Evolutionary conservation across 2,329 filamentous ascomycete genomes (phyloP).

Genomic region (Colletotrichum sp.): DNA sequence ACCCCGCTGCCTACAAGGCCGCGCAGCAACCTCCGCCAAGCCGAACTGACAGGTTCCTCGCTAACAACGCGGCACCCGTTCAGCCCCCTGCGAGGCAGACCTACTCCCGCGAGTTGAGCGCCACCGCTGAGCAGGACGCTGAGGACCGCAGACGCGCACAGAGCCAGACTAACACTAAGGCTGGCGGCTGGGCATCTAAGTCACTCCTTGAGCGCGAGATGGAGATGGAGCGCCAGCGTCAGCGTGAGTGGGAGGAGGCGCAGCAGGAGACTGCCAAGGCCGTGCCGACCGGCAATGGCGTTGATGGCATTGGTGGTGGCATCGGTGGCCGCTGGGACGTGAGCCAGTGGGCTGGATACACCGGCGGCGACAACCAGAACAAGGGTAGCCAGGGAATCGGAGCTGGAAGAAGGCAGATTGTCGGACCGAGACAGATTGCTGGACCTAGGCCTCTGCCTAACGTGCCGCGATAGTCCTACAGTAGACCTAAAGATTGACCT

Average conservation of each 20-base stretch:
- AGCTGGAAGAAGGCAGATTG: constrained; percentile 75
- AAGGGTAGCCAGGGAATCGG: constrained; percentile 69
- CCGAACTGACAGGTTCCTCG: constrained; percentile 64
- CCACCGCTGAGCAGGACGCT: constrained; percentile 64
- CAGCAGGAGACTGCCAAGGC: constrained; percentile 69
- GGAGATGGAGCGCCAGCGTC: constrained; percentile 78
- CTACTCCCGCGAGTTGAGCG: constrained; percentile 60
- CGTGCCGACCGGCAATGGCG: constrained; percentile 53
- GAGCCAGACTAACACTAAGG: constrained; percentile 65
- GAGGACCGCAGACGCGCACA: constrained; percentile 66
- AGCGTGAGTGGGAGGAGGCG: constrained; percentile 80
- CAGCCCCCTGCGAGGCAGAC: constrained; percentile 45
- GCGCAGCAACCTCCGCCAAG: constrained; percentile 30
- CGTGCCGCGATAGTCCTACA: background rate
- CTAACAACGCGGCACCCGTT: constrained; percentile 56
- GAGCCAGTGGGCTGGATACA: constrained; percentile 76
- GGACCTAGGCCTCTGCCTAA: constrained; percentile 71
- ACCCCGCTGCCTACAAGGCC: constrained; percentile 42
- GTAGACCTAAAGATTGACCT: background rate
- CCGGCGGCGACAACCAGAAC: constrained; percentile 78
- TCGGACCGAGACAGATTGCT: constrained; percentile 81
- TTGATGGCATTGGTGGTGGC: constrained; percentile 71
- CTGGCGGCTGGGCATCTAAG: constrained; percentile 68
- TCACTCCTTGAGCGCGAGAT: constrained; percentile 80
- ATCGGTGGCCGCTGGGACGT: constrained; percentile 76